Base-by-base conservation (phyloP, 116 monocot species). In the Posidonia oceanica region DNA sequence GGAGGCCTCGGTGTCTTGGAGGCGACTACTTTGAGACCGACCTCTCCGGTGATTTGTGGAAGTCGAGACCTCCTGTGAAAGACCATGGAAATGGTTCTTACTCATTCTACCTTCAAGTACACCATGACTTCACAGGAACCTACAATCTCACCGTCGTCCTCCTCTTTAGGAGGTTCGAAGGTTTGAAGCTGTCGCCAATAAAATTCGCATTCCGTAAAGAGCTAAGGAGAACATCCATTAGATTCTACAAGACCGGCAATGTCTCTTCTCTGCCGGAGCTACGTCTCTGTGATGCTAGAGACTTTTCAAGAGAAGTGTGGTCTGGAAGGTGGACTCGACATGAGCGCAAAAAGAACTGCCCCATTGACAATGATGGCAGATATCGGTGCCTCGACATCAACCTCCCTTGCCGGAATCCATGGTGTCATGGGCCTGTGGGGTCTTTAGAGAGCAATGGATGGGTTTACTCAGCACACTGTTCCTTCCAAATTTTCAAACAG, bases 11-110 rank as follows among this genome's bases (percentile, higher is more conserved):
- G 17, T 89, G 87, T 74, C 60, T 80, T 15, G 97, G 95, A 68
- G 97, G 92, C 0, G 97, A 97, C 75, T 97, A 85, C 83, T 92
- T 97, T 73, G 97, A 97, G 82, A 78, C 79, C 13, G 92, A 97
- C 72, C 85, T 97, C 63, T 82, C 87, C 53, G 78, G 87, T 1
- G 22, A 75, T 7, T 55, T 58, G 13, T 97, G 97, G 97, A 97
- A 97, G 77, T 92, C 97, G 14, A 84, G 97, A 1, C 97, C 97
- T 1, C 92, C 87, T 2, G 39, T 92, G 17, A 51, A 29, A 37
- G 92, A 97, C 77, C 81, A 74, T 23, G 97, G 97, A 40, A 82
- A 97, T 59, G 97, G 97, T 17, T 78, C 89, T 53, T 97, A 97
- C 83, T 76, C 83, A 16, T 10, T 97, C 64, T 59, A 52, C 5